phyloP scores from a whole-genome alignment of 768 basidiomycete species.

The Sistotremastrum niveocremeum region DNA sequence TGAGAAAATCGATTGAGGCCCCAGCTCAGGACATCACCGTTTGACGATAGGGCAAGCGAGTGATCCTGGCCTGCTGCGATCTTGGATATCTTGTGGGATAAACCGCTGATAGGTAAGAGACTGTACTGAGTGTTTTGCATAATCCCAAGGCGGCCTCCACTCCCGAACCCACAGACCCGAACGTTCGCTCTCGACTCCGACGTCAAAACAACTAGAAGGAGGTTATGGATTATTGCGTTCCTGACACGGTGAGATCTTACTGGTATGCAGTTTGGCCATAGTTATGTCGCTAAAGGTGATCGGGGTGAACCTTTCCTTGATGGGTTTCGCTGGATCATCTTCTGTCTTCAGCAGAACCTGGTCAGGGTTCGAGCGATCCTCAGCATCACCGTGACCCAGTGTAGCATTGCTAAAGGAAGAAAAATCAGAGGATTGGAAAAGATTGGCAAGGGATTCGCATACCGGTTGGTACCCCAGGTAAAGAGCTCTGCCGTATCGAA shows the following conservation, averaged over 20 bases:
- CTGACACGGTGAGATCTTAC: conserved; percentile 18
- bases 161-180: conserved; percentile 80
- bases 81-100: conserved; percentile 41
- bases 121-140: conserved; percentile 68
- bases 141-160: conserved; percentile 68
- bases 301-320: conserved; percentile 44
- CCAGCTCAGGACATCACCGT: conserved; percentile 83
- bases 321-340: conserved; percentile 8
- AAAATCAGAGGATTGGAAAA: conserved; percentile 3
- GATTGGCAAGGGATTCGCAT: conserved; percentile 6
- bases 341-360: conserved; percentile 36
- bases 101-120: conserved; percentile 45
- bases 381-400: conserved; percentile 70
- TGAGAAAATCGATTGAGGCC: conserved; percentile 83
- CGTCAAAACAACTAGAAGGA: conserved; percentile 42
- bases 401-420: conserved; percentile 53
- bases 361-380: conserved; percentile 72
- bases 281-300: conserved; percentile 49
- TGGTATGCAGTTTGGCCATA: conserved; percentile 90
- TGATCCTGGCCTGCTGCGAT: conserved; percentile 92
- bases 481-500: conserved; percentile 43
- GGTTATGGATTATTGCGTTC: neutral
- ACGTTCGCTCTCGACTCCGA: conserved; percentile 61
- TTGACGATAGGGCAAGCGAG: conserved; percentile 68
- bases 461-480: conserved; percentile 83